Percentiles rank a stretch among this genome's conserved stretches.
These are phyloP conservation scores for Austroboletus novae-zelandiae DNA, from an alignment of 1,284 basidiomycete genomes.

Conservation along the genomic window DNA sequence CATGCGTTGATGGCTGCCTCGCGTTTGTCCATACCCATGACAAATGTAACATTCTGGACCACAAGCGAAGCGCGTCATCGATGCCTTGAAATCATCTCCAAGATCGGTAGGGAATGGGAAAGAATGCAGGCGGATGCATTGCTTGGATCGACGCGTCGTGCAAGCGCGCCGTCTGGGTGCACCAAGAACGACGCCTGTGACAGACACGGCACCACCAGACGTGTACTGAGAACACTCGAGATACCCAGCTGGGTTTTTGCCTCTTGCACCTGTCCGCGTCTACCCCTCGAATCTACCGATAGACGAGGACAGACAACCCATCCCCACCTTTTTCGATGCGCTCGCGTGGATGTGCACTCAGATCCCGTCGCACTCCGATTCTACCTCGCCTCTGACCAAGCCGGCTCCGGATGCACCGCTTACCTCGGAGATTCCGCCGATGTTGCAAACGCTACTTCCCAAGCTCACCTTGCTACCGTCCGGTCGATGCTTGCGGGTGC, in stretches of 20 bases:
- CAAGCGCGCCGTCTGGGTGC: neutral
- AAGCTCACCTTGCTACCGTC: no score
- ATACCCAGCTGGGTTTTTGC: no score
- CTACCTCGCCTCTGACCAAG: constrained; percentile 25
- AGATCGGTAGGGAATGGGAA: constrained; percentile 68
- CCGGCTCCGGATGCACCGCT: neutral
- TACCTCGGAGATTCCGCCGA: no score
- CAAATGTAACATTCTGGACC: constrained; percentile 68
- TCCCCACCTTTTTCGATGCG: constrained; percentile 38
- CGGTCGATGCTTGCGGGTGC: no score
- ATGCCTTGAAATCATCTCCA: constrained; percentile 65
- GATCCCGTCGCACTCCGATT: constrained; percentile 45
- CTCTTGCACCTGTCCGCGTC: constrained; percentile 45
- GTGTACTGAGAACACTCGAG: no score
- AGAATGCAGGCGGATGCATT: constrained; percentile 56
- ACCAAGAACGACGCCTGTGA: constrained; percentile 69
- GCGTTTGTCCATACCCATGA: neutral
- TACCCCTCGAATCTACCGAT: constrained; percentile 34
- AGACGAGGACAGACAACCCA: neutral
- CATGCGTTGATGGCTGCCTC: constrained; percentile 32
- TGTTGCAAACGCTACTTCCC: no score
- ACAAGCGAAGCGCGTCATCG: constrained; percentile 70
- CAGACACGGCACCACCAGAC: constrained; percentile 20
- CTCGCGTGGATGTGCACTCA: constrained; percentile 49
- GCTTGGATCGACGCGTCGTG: constrained; percentile 35